Evolutionary conservation across 1,284 basidiomycete genomes (phyloP), one percentile per base, ranked within the genome.

Genomic region (Singerocomus rubriflavus): DNA sequence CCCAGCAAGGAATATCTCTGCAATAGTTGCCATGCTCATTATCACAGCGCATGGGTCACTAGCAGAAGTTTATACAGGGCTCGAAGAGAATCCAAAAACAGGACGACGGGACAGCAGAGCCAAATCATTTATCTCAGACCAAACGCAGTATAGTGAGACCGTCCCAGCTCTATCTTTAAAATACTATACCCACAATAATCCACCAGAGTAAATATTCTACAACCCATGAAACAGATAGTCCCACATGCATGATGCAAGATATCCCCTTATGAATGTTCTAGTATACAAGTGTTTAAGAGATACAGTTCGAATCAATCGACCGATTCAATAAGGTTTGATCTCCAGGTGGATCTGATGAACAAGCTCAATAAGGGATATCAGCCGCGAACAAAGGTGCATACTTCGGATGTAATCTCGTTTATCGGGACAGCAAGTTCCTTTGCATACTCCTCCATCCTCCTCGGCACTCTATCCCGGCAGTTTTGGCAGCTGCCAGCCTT

Each of bases 381-480:
- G 37, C 35, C 31, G 14, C 10, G 16, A 41, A 36, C 10, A 5
- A 26, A 36, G 2, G 10, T 33, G 51, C 66, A 25, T 44, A 68
- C 65, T 47, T 68, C 62, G 4, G 64, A 57, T 17, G 68, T 54
- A 6, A 66, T 65, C 14, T 54, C 63, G 21, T 55, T 57, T 44
- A 66, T 58, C 6, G 66, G 68, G 3, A 48, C 51, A 27, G 59
- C 42, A 27, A 66, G 53, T 16, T 66, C 66, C 51, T 53, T 65
- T 34, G 53, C 59, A 41, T 69, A 66, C 44, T 63, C 62, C 26
- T 52, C 56, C 60, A 66, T 60, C 55, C 51, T 66, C 50, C 63
- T 54, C 8, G 66, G 66, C 6, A 46, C 65, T 48, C 68, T 66
- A 26, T 66, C 65, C 44, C 57, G 51, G 44, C 65, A 66, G 41